A percentile compares a stretch with the other conserved stretches of the same genome.
Evolutionary conservation across 2,329 filamentous ascomycete genomes (phyloP).

Genomic region (Emmonsia crescens): DNA sequence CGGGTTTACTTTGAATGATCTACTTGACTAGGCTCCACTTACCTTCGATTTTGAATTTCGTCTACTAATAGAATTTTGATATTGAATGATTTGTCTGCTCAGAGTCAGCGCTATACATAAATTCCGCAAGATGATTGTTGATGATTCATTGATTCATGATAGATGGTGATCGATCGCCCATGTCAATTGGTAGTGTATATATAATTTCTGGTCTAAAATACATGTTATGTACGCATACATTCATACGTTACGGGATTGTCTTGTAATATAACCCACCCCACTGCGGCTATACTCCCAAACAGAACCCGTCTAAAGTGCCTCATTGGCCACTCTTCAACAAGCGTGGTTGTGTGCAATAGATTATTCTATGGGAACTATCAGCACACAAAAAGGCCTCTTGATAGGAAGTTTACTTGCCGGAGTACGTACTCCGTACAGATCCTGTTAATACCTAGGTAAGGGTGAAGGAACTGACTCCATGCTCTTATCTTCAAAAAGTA

Average conservation of each 20-base stretch:
- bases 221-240: no score
- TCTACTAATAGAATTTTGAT: neutral
- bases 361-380: neutral
- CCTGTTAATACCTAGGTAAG: no score
- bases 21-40: no score
- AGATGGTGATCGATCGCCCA: no score
- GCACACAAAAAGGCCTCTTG: no score
- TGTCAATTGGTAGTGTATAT: no score
- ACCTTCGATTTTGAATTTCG: no score
- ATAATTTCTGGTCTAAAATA: no score
- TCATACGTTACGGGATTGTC: no score
- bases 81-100: neutral
- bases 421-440: no score
- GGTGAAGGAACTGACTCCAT: neutral
- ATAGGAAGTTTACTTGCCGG: no score
- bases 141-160: neutral
- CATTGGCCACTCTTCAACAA: neutral
- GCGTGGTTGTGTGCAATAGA: neutral
- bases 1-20: no score
- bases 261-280: neutral
- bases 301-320: neutral
- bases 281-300: neutral
- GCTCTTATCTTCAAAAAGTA: neutral
- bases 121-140: neutral
- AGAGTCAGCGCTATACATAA: neutral